Evolutionary conservation across 257 asterid species (phyloP).

Genomic region (Solanum appendiculatum): DNA sequence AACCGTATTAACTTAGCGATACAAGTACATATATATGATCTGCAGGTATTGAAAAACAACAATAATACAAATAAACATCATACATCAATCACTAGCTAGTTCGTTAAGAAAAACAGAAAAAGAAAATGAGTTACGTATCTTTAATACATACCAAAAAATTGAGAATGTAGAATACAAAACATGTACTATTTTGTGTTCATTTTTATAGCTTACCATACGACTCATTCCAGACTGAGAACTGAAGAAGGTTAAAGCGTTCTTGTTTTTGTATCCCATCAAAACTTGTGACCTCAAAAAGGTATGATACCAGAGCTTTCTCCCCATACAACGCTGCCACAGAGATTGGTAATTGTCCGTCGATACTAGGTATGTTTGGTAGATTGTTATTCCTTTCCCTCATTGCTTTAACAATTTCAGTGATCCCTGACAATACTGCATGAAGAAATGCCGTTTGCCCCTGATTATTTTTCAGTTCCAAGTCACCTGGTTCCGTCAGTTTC

Average conservation of each 20-base stretch:
- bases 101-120: no score
- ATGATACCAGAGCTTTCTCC: neutral
- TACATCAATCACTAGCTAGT: no score
- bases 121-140: no score
- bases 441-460: neutral
- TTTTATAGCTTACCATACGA: neutral
- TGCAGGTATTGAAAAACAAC: no score
- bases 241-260: neutral
- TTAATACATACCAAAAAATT: no score
- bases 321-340: neutral
- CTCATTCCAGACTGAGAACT: neutral
- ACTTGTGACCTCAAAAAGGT: neutral
- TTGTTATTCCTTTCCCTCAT: neutral
- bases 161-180: no score
- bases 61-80: no score
- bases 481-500: neutral
- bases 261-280: neutral
- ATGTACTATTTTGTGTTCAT: no score
- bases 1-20: no score
- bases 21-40: no score
- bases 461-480: neutral
- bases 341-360: neutral
- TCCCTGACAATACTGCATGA: slow-evolving; percentile 8
- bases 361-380: neutral
- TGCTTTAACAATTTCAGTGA: neutral